Evolutionary conservation across 257 asterid genomes (phyloP).

Genomic region (Coffea canephora): DNA sequence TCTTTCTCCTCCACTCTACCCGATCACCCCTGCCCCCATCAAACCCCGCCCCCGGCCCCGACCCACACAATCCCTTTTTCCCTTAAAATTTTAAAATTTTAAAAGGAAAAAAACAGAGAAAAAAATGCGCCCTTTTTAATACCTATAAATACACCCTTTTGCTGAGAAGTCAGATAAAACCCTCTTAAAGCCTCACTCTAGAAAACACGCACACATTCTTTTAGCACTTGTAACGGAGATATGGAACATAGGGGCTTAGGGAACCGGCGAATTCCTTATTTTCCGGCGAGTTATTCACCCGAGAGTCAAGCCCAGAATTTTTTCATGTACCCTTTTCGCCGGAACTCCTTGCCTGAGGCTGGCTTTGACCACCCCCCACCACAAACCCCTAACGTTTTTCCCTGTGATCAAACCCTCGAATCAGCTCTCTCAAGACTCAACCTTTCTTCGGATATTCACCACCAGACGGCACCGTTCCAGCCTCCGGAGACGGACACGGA

Average conservation of each 20-base stretch:
- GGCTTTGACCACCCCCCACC: not conserved
- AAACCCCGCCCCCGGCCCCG: not conserved
- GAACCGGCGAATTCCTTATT: constrained; percentile 13
- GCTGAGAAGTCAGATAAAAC: constrained; percentile 16
- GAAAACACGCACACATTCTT: not conserved
- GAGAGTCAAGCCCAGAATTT: constrained; percentile 11
- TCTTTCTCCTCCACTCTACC: not conserved
- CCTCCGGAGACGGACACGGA: not conserved
- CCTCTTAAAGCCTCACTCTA: constrained; percentile 19
- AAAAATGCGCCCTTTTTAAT: not conserved
- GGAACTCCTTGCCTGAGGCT: constrained; percentile 12
- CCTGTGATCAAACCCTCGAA: constrained; percentile 30
- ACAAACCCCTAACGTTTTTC: not conserved
- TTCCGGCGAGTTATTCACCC: constrained; percentile 21
- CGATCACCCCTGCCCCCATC: not conserved
- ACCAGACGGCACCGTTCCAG: constrained; percentile 22
- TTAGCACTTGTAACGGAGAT: constrained; percentile 18
- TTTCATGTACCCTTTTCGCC: not conserved
- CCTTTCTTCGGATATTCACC: constrained; percentile 28
- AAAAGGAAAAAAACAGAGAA: constrained; percentile 3
- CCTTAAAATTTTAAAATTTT: not conserved
- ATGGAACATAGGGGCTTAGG: constrained; percentile 40
- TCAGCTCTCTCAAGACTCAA: constrained; percentile 41
- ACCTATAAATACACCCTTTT: constrained; percentile 10
- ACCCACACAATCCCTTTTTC: not conserved